Base-by-base conservation (phyloP, 2,329 filamentous ascomycete genomes). In the Cladosporium sp. region DNA sequence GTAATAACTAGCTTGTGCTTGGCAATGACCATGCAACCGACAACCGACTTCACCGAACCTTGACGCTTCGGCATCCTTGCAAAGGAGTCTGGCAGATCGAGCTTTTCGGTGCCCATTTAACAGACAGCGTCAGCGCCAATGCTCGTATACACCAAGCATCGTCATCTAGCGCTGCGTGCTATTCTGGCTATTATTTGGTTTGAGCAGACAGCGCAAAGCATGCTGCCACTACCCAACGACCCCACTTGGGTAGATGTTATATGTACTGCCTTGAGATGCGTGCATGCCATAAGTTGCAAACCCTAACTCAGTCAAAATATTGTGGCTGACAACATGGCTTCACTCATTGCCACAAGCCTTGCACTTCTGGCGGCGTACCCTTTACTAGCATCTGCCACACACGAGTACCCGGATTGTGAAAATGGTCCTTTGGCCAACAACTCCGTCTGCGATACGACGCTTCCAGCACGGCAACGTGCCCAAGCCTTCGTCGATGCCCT, bases 401-500 rank as follows among this genome's bases (percentile, higher is more conserved):
- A 60, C 16, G 58, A 63, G 28, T 63, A 63, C 30, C 84, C 84
- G 1, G 82, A 85, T 66, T 86, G 84, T 68, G 69, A 70, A 10
- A 80, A 79, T 70, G 82, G 83, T 0, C 83, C 83, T 0, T 43
- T 85, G 25, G 79, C 76, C 59, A 79, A 79, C 49, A 83, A 81
- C 34, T 75, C 78, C 2, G 81, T 86, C 6, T 87, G 85, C 70
- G 77, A 86, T 63, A 73, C 76, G 3, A 77, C 78, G 14, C 79
- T 77, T 16, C 72, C 72, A 28, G 71, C 76, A 2, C 73, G 43
- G 21, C 64, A 67, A 16, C 67, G 65, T 5, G 81, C 81, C 2
- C 74, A 74, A 14, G 81, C 83, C 48, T 76, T 87, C 0, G 78
- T 86, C 36, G 79, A 79, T 2, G 76, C 80, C 34, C 80, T 87